Conservation (phyloP, 2,329 filamentous ascomycete genomes). For the Trichoderma hamatum region DNA sequence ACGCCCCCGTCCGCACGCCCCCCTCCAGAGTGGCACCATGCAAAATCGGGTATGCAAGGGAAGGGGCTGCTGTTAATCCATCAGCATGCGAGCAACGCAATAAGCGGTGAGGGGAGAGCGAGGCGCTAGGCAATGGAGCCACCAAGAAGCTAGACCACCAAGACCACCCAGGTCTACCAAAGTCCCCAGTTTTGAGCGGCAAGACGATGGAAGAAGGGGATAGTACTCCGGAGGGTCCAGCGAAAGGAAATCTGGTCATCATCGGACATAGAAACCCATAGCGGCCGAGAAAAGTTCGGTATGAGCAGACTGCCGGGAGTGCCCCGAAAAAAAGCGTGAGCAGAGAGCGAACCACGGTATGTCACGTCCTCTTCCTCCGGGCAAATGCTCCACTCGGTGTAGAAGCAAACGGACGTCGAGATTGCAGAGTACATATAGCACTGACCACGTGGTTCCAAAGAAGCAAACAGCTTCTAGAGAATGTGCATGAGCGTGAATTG, state of each 20-base stretch:
- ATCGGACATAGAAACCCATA: conserved; percentile 9
- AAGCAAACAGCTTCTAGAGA: conserved; percentile 24
- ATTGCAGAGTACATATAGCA: conserved; percentile 23
- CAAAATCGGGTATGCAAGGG: conserved; percentile 31
- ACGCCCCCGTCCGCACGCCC: conserved; percentile 18
- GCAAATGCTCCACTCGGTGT: conserved; percentile 10
- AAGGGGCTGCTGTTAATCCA: conserved; percentile 26
- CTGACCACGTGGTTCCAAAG: conserved; percentile 28
- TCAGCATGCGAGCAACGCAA: conserved; percentile 26
- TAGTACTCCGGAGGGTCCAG: not conserved
- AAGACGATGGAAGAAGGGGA: conserved; percentile 1
- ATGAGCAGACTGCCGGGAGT: conserved; percentile 5
- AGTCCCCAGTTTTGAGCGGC: conserved; percentile 1
- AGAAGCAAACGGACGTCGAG: conserved; percentile 19
- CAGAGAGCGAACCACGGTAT: conserved; percentile 17
- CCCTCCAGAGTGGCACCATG: conserved; percentile 20
- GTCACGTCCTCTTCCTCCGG: conserved; percentile 23
- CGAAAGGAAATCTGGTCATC: not conserved
- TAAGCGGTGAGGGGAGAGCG: conserved; percentile 29
- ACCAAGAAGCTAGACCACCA: conserved; percentile 17
- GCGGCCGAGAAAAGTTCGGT: conserved; percentile 18
- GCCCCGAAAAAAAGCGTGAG: conserved; percentile 1
- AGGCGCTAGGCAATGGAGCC: conserved; percentile 24
- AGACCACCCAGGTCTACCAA: conserved; percentile 8
- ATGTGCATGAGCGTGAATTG: conserved; percentile 10